Percentiles rank a stretch among this genome's conserved stretches.
These are phyloP conservation scores for Alternaria viburni DNA, from an alignment of 2,329 filamentous ascomycete species.

Conservation along the genomic window DNA sequence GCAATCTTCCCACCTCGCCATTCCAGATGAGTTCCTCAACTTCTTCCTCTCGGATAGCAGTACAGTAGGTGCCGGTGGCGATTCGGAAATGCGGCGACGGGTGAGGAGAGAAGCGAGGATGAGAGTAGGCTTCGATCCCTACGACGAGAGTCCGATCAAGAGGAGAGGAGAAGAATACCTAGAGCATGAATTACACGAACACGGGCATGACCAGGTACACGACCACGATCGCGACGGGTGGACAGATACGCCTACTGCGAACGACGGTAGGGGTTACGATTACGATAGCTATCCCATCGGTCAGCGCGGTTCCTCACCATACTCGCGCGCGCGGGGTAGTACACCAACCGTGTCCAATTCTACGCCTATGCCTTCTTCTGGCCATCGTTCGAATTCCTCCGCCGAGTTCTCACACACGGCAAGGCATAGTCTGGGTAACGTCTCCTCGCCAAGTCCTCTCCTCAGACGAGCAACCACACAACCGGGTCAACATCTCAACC, in stretches of 20 bases:
- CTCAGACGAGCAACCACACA: slow-evolving; percentile 43
- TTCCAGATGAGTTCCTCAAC: slow-evolving; percentile 85
- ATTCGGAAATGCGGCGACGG: slow-evolving; percentile 65
- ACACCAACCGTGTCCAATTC: slow-evolving; percentile 25
- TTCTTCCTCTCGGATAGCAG: slow-evolving; percentile 80
- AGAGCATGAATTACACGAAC: slow-evolving; percentile 46
- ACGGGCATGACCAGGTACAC: neutral
- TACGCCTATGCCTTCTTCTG: slow-evolving; percentile 9
- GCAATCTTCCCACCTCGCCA: slow-evolving; percentile 85
- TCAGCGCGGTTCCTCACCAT: slow-evolving; percentile 15
- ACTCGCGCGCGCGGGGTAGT: slow-evolving; percentile 25
- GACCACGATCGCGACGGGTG: neutral
- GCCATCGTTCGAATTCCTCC: slow-evolving; percentile 12
- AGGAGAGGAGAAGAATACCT: slow-evolving; percentile 70
- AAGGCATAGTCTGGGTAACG: slow-evolving; percentile 10
- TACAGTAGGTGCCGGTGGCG: slow-evolving; percentile 68
- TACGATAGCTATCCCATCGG: slow-evolving; percentile 40
- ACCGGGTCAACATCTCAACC: slow-evolving; percentile 29
- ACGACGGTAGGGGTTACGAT: slow-evolving; percentile 23
- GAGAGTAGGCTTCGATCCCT: slow-evolving; percentile 73
- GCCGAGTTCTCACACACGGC: slow-evolving; percentile 22
- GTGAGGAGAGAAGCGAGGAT: slow-evolving; percentile 66
- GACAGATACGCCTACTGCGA: slow-evolving; percentile 1
- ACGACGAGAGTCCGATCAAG: slow-evolving; percentile 74
- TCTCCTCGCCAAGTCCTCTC: slow-evolving; percentile 42